Evolutionary conservation across 2,329 filamentous ascomycete species (phyloP).

Genomic region (Ophiocordyceps unilateralis): DNA sequence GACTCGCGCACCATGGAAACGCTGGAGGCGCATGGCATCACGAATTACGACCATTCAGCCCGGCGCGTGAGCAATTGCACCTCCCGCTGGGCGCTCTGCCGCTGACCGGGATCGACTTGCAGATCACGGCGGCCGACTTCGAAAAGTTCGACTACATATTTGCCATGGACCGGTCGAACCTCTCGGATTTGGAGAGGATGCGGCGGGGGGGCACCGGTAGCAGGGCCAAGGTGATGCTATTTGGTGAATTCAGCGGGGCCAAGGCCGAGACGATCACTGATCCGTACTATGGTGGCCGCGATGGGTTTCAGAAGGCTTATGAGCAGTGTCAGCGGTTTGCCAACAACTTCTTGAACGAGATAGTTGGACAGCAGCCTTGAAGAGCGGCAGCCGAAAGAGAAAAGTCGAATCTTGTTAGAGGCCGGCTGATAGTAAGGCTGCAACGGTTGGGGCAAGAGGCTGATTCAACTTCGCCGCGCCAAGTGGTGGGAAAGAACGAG

Average conservation of each 20-base stretch:
- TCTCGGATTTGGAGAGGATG: conserved; percentile 49
- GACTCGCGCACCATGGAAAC: conserved; percentile 75
- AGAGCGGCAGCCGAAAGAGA: neutral
- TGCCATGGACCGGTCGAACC: conserved; percentile 80
- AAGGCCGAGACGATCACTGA: conserved; percentile 61
- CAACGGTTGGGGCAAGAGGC: neutral
- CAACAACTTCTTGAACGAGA: conserved; percentile 52
- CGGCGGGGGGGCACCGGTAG: conserved; percentile 40
- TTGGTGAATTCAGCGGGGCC: conserved; percentile 63
- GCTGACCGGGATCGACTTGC: neutral
- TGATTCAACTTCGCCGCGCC: neutral
- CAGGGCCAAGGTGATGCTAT: conserved; percentile 58
- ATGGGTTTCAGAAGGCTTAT: conserved; percentile 75
- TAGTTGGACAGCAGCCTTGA: conserved; percentile 13
- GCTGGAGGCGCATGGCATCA: conserved; percentile 57
- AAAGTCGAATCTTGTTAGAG: neutral
- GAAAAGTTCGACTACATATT: conserved; percentile 81
- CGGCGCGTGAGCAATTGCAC: conserved; percentile 42
- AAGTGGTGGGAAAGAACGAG: neutral
- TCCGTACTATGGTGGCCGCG: conserved; percentile 77
- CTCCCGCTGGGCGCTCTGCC: no score
- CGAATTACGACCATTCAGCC: conserved; percentile 58
- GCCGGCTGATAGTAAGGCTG: neutral
- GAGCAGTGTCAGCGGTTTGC: conserved; percentile 68
- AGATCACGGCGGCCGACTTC: conserved; percentile 54